Conservation (phyloP, 176 grass and related monocot species). For the Luzula sylvatica region DNA sequence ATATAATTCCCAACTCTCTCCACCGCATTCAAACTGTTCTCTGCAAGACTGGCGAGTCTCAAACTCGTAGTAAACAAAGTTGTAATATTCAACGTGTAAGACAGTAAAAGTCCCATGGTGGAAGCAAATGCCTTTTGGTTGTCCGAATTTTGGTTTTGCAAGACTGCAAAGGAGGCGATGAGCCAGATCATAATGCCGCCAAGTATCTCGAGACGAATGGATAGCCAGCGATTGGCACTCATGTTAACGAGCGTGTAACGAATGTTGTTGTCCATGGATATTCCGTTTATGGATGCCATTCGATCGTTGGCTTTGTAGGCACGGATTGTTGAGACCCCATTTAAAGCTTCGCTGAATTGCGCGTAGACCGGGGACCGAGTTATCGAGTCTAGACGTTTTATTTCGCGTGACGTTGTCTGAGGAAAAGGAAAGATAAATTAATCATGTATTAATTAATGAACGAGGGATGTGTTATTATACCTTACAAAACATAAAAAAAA, state of each 20-base stretch:
- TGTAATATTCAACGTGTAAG: conserved; percentile 34
- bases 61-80: conserved; percentile 16
- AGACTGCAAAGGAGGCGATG: conserved; percentile 75
- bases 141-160: conserved; percentile 77
- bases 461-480: too few species aligned
- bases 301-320: conserved; percentile 93
- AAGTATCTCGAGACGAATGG: conserved; percentile 73
- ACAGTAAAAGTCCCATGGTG: conserved; percentile 55
- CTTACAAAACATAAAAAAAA: too few species aligned
- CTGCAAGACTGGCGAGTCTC: conserved; percentile 14
- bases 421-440: too few species aligned
- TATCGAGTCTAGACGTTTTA: conserved; percentile 80
- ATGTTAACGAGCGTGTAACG: conserved; percentile 82
- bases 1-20: conserved; percentile 54
- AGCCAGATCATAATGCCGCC: conserved; percentile 93
- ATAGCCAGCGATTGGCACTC: conserved; percentile 77
- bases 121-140: conserved; percentile 81
- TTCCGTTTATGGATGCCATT: conserved; percentile 75
- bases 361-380: conserved; percentile 82
- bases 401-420: conserved; percentile 64
- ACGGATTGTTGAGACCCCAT: conserved; percentile 79
- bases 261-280: conserved; percentile 84
- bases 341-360: conserved; percentile 77
- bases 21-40: conserved; percentile 36
- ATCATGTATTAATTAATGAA: conserved; percentile 19